phyloP scores from a whole-genome alignment of 192 early-diverging fungal species.

The Fimicolochytrium jonesii region DNA sequence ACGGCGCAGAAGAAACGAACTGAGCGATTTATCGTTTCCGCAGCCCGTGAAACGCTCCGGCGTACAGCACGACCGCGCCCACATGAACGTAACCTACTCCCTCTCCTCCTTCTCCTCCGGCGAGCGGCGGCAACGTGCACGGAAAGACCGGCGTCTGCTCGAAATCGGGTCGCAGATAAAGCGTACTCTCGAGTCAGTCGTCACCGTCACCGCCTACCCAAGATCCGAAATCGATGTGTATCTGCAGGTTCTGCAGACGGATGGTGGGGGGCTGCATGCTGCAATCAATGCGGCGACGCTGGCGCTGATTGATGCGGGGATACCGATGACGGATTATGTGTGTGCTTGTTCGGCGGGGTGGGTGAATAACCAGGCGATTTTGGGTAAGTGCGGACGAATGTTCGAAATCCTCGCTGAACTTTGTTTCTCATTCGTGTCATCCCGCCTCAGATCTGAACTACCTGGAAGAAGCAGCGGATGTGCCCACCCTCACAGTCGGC shows the following conservation, averaged over 20 bases:
- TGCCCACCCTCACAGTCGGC: constrained; percentile 85
- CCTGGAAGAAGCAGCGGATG: constrained; percentile 82
- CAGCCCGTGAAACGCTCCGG: constrained; percentile 55
- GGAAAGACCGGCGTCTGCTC: constrained; percentile 81
- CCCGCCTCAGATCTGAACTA: constrained; percentile 84
- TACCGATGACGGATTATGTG: constrained; percentile 79
- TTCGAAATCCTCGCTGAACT: background rate
- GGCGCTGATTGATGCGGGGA: constrained; percentile 76
- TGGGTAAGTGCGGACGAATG: constrained; percentile 41
- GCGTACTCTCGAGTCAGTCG: constrained; percentile 88
- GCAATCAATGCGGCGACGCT: constrained; percentile 61
- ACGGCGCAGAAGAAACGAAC: no score
- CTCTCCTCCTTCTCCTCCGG: constrained; percentile 87
- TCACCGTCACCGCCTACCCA: constrained; percentile 69
- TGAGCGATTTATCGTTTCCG: constrained; percentile 2
- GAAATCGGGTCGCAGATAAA: constrained; percentile 81
- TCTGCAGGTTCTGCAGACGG: constrained; percentile 88
- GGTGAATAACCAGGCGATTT: constrained; percentile 67
- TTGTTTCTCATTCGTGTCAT: background rate
- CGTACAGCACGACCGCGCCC: constrained; percentile 65
- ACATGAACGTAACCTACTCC: constrained; percentile 86
- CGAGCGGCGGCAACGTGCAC: constrained; percentile 78
- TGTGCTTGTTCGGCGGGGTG: constrained; percentile 72
- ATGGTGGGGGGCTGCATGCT: constrained; percentile 72
- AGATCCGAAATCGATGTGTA: constrained; percentile 91